Evolutionary conservation across 306 rosid genomes (phyloP).

Genomic region (Pyrus communis): DNA sequence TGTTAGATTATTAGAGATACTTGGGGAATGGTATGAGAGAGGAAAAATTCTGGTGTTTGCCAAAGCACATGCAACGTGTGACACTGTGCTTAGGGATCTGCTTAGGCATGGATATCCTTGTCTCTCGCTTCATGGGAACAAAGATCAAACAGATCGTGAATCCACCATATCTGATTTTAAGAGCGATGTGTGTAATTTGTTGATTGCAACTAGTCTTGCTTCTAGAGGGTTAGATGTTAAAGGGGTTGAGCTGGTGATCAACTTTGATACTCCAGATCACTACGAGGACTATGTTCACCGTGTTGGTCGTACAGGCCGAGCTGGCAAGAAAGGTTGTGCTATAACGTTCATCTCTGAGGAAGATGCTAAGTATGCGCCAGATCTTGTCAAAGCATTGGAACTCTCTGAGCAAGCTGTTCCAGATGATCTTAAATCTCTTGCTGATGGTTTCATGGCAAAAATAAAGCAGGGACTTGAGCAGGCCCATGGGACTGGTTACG

Average conservation of each 20-base stretch:
- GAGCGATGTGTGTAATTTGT: constrained; percentile 72
- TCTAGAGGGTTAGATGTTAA: constrained; percentile 92
- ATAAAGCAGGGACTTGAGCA: constrained; percentile 82
- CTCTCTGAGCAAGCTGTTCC: constrained; percentile 89
- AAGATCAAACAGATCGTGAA: constrained; percentile 93
- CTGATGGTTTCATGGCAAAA: constrained; percentile 66
- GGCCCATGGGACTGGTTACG: constrained; percentile 91
- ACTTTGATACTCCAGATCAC: constrained; percentile 87
- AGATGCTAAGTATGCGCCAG: constrained; percentile 82
- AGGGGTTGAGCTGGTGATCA: constrained; percentile 85
- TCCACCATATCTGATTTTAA: constrained; percentile 86
- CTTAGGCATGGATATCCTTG: constrained; percentile 77
- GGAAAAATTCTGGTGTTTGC: constrained; percentile 88
- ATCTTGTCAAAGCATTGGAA: constrained; percentile 79
- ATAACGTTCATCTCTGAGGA: constrained; percentile 86
- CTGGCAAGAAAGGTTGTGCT: constrained; percentile 87
- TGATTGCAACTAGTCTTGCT: constrained; percentile 87
- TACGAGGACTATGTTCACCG: constrained; percentile 96
- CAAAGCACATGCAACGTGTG: constrained; percentile 83
- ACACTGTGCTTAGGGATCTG: constrained; percentile 68
- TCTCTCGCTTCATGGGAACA: constrained; percentile 80
- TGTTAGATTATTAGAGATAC: constrained; percentile 67
- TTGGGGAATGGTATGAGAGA: constrained; percentile 83
- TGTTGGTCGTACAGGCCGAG: constrained; percentile 92
- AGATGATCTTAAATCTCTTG: constrained; percentile 71